These are phyloP conservation scores for Eutypa lata DNA, from an alignment of 2,329 filamentous ascomycete genomes.

Conservation along the genomic window DNA sequence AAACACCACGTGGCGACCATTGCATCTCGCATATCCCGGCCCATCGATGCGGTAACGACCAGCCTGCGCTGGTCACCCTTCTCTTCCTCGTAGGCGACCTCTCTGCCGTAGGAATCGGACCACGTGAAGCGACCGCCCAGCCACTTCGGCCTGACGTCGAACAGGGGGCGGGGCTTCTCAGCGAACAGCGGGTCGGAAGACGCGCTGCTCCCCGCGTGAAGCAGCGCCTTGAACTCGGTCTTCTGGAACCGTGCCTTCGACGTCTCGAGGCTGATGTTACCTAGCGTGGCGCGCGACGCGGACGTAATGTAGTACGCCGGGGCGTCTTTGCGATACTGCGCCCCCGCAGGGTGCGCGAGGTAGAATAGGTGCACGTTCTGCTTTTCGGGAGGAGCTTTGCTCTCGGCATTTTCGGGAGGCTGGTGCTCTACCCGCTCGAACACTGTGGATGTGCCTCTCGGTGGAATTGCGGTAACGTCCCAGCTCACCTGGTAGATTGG, in stretches of 20 bases:
- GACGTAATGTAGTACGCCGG: conserved; percentile 11
- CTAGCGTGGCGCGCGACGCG: conserved; percentile 2
- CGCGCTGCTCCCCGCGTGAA: conserved; percentile 2
- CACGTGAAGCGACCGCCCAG: conserved; percentile 5
- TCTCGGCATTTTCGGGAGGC: neutral
- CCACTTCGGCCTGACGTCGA: conserved; percentile 7
- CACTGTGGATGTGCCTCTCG: conserved; percentile 3
- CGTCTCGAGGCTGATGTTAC: conserved; percentile 8
- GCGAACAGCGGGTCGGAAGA: conserved; percentile 3
- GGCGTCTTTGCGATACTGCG: conserved; percentile 1
- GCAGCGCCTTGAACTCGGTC: conserved; percentile 3
- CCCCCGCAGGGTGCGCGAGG: conserved; percentile 5
- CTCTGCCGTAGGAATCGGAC: conserved; percentile 1
- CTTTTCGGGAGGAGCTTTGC: neutral
- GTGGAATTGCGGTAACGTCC: conserved; percentile 9
- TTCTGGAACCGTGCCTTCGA: conserved; percentile 6
- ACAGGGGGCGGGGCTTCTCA: conserved; percentile 1
- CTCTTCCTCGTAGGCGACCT: conserved; percentile 6
- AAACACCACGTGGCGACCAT: conserved; percentile 10
- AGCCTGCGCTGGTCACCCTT: conserved; percentile 1
- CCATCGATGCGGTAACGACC: conserved; percentile 2
- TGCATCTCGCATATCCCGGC: conserved; percentile 5
- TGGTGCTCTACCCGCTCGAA: conserved; percentile 6
- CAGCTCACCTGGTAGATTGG: conserved; percentile 8
- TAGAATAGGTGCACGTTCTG: conserved; percentile 6